Conservation (phyloP, 768 basidiomycete genomes). For the Russula sp. region DNA sequence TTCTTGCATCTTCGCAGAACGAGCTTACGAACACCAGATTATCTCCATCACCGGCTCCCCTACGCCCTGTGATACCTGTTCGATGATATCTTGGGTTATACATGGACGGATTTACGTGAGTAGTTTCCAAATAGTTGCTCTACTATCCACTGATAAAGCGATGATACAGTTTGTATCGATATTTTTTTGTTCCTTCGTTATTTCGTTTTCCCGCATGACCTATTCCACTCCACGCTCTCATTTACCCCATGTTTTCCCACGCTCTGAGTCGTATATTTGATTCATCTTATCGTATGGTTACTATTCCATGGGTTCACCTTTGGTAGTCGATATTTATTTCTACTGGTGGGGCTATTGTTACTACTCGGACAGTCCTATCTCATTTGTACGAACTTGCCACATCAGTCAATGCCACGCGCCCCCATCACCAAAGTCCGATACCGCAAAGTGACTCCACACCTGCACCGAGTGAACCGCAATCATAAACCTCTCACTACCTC, state of each 20-base stretch:
- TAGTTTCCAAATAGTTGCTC: background rate
- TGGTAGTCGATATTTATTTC: constrained; percentile 17
- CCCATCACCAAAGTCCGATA: constrained; percentile 5
- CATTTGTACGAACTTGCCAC: constrained; percentile 8
- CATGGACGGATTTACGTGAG: constrained; percentile 20
- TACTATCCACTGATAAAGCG: background rate
- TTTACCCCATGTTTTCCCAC: constrained; percentile 10
- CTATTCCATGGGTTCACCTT: constrained; percentile 13
- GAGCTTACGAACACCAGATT: constrained; percentile 40
- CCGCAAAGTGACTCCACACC: background rate
- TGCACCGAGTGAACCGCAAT: background rate
- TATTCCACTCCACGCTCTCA: constrained; percentile 1
- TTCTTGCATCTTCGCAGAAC: constrained; percentile 63
- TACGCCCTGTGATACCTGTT: constrained; percentile 19
- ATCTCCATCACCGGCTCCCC: constrained; percentile 14
- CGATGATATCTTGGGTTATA: constrained; percentile 8
- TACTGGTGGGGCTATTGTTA: background rate
- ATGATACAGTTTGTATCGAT: constrained; percentile 11
- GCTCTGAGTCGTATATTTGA: constrained; percentile 11
- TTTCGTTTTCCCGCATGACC: constrained; percentile 7
- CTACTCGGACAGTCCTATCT: background rate
- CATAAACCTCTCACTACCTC: constrained; percentile 2
- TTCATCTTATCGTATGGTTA: constrained; percentile 8
- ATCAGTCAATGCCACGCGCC: constrained; percentile 5
- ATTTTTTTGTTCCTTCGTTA: background rate